Percentiles rank a stretch among this genome's conserved stretches.
phyloP scores from a whole-genome alignment of 2,329 filamentous ascomycete species.

The Zasmidium cellare region DNA sequence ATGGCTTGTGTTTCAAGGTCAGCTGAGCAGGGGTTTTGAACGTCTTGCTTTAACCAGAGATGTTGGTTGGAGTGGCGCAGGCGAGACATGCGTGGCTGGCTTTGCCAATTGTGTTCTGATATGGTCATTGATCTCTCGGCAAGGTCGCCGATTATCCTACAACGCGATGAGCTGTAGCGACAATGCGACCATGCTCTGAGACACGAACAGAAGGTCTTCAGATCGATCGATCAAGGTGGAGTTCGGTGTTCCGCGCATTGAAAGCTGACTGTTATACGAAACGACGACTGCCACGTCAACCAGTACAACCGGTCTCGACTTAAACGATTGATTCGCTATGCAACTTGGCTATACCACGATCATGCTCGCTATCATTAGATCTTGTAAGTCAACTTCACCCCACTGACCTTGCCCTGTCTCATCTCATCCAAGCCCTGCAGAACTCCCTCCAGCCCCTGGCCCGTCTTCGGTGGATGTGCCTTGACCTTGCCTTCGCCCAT shows the following conservation, averaged over 20 bases:
- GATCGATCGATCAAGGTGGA: too few relatives aligned
- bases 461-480: constrained; percentile 37
- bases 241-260: too few relatives aligned
- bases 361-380: too few relatives aligned
- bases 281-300: too few relatives aligned
- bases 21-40: neutral
- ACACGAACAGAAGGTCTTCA: too few relatives aligned
- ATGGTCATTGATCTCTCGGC: neutral
- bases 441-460: constrained; percentile 36
- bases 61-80: neutral
- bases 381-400: constrained; percentile 32
- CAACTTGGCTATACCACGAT: too few relatives aligned
- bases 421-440: constrained; percentile 33
- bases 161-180: too few relatives aligned
- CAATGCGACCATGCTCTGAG: too few relatives aligned
- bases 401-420: constrained; percentile 33
- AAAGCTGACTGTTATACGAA: too few relatives aligned
- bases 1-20: neutral
- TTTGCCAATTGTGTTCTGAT: neutral
- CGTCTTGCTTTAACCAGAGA: neutral
- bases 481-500: constrained; percentile 32
- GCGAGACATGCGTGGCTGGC: neutral
- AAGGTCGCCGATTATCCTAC: neutral
- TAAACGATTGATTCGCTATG: too few relatives aligned
- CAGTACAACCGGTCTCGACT: too few relatives aligned